phyloP scores from a whole-genome alignment of 805 yeast species.

The Scheffersomyces ergatensis region DNA sequence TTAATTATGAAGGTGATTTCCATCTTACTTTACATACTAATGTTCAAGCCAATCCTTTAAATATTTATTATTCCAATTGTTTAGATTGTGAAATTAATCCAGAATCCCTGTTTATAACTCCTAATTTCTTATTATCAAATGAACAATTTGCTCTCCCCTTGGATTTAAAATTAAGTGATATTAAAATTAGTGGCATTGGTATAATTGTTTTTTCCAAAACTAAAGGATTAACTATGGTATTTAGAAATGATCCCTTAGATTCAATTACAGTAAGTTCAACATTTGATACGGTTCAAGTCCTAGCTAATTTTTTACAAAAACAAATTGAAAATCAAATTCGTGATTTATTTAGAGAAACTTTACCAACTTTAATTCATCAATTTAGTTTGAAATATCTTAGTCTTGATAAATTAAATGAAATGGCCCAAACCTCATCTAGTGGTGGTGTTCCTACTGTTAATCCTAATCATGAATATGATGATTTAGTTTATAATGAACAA shows the following conservation, averaged over 20 bases:
- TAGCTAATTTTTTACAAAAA: slow-evolving; percentile 77
- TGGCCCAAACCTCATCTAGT: slow-evolving; percentile 3
- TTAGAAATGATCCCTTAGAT: slow-evolving; percentile 86
- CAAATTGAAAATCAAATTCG: slow-evolving; percentile 82
- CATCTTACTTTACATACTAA: slow-evolving; percentile 71
- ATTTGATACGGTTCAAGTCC: slow-evolving; percentile 80
- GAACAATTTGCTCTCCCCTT: slow-evolving; percentile 76
- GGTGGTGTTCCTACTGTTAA: not conserved
- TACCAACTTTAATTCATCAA: slow-evolving; percentile 78
- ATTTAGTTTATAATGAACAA: not conserved
- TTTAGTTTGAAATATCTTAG: slow-evolving; percentile 56
- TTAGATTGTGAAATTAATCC: slow-evolving; percentile 29
- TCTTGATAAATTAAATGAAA: slow-evolving; percentile 4
- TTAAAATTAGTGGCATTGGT: slow-evolving; percentile 75
- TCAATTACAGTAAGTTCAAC: slow-evolving; percentile 79
- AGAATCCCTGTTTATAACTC: slow-evolving; percentile 51
- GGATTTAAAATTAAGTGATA: slow-evolving; percentile 69
- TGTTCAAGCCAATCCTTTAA: slow-evolving; percentile 81
- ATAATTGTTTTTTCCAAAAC: slow-evolving; percentile 78
- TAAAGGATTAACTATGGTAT: slow-evolving; percentile 82
- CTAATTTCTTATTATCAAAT: slow-evolving; percentile 62
- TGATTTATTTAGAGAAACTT: slow-evolving; percentile 76
- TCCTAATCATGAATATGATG: not conserved
- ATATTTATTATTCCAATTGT: slow-evolving; percentile 54
- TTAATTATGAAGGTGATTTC: slow-evolving; percentile 74